Conservation (phyloP, 2,329 filamentous ascomycete genomes). For the Pleurostoma richardsiae region DNA sequence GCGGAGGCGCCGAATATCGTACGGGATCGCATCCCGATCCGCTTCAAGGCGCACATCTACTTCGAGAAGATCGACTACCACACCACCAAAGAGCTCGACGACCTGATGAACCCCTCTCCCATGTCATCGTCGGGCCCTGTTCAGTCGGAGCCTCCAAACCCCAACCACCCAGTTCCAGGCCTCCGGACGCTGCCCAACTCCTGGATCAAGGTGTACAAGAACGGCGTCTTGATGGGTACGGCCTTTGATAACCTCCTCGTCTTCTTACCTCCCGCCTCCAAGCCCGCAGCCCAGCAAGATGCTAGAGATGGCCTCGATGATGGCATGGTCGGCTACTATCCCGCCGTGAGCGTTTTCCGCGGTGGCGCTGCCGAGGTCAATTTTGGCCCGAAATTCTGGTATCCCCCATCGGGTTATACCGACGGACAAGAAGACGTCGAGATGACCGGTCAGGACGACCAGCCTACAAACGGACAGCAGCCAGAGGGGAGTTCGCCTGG, state of each 20-base stretch:
- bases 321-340: constrained; percentile 92
- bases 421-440: constrained; percentile 41
- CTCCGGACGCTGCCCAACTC: constrained; percentile 83
- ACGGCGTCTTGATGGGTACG: constrained; percentile 79
- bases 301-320: constrained; percentile 88
- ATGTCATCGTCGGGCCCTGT: constrained; percentile 31
- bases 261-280: constrained; percentile 86
- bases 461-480: constrained; percentile 3
- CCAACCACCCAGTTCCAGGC: constrained; percentile 67
- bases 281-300: constrained; percentile 64
- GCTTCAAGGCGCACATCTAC: constrained; percentile 89
- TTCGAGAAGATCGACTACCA: constrained; percentile 93
- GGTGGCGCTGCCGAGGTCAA: constrained; percentile 90
- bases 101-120: constrained; percentile 68
- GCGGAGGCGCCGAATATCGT: constrained; percentile 75
- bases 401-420: constrained; percentile 60
- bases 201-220: constrained; percentile 87
- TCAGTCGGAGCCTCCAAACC: constrained; percentile 58
- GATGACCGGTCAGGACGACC: constrained; percentile 34
- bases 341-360: constrained; percentile 85
- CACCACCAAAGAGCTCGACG: constrained; percentile 80
- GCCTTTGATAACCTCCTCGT: constrained; percentile 83
- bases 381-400: constrained; percentile 93
- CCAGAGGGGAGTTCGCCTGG: constrained; percentile 7
- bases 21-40: constrained; percentile 89